A percentile compares a stretch with the other conserved stretches of the same genome.
Evolutionary conservation across 75 land plant genomes (phyloP).

Genomic region (Cupressus sempervirens): DNA sequence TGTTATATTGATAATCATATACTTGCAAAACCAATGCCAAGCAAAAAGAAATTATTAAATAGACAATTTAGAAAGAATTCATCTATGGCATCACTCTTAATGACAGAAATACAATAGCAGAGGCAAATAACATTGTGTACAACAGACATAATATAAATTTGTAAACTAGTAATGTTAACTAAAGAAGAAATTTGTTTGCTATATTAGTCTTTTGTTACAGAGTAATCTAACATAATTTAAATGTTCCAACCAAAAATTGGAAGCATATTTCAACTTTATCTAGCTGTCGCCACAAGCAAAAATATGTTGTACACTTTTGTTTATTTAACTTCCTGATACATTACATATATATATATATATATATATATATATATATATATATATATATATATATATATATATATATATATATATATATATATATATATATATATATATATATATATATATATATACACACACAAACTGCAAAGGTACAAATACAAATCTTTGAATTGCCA

Average conservation of each 20-base stretch:
- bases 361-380: too few species aligned
- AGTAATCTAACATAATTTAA: not conserved
- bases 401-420: too few species aligned
- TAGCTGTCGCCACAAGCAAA: not conserved
- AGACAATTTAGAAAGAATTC: not conserved
- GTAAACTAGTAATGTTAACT: not conserved
- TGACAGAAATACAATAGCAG: not conserved
- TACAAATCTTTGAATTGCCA: not conserved
- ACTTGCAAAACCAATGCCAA: constrained; percentile 36
- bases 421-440: too few species aligned
- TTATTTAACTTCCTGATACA: not conserved
- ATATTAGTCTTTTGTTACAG: not conserved
- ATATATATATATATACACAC: too few species aligned
- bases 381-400: too few species aligned
- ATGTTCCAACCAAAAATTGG: not conserved
- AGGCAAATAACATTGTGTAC: not conserved
- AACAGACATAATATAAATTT: not conserved
- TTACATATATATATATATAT: not conserved
- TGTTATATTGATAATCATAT: constrained; percentile 85
- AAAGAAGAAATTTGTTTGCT: not conserved
- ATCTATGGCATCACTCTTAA: not conserved
- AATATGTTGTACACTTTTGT: not conserved
- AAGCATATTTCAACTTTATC: not conserved
- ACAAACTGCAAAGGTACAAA: not conserved
- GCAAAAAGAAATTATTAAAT: not conserved